Conservation (phyloP, 345 rosid species). For the Corymbia maculata region DNA sequence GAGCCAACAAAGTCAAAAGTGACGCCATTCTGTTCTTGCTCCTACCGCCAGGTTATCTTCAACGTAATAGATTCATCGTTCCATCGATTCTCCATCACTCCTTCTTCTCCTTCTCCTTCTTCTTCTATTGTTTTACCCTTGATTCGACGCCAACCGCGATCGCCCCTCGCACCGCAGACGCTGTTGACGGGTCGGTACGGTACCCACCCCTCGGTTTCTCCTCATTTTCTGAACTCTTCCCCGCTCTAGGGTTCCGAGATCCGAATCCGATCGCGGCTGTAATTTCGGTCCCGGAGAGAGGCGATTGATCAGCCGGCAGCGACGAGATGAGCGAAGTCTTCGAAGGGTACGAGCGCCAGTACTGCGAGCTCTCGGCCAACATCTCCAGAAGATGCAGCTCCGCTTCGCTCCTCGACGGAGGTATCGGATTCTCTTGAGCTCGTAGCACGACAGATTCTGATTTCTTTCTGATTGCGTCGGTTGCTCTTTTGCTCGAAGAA, state of each 20-base stretch:
- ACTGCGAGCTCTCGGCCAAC: constrained; percentile 86
- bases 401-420: constrained; percentile 45
- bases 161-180: not conserved
- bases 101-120: not conserved
- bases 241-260: not conserved
- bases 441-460: not conserved
- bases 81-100: not conserved
- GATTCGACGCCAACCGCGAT: not conserved
- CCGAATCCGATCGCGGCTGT: not conserved
- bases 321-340: constrained; percentile 74
- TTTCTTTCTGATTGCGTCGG: not conserved
- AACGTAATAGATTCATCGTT: not conserved
- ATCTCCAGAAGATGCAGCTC: constrained; percentile 71
- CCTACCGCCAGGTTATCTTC: not conserved
- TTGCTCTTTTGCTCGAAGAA: not conserved
- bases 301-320: not conserved
- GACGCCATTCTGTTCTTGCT: not conserved
- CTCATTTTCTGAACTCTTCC: not conserved
- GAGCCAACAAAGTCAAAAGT: not conserved
- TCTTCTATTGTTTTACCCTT: not conserved
- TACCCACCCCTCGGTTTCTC: not conserved
- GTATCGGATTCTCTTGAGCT: constrained; percentile 5
- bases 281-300: not conserved
- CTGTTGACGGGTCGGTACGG: not conserved
- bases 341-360: constrained; percentile 87